Evolutionary conservation across 805 yeast genomes (phyloP), one percentile per base, ranked within the genome.

Genomic region (Hanseniaspora vineae): DNA sequence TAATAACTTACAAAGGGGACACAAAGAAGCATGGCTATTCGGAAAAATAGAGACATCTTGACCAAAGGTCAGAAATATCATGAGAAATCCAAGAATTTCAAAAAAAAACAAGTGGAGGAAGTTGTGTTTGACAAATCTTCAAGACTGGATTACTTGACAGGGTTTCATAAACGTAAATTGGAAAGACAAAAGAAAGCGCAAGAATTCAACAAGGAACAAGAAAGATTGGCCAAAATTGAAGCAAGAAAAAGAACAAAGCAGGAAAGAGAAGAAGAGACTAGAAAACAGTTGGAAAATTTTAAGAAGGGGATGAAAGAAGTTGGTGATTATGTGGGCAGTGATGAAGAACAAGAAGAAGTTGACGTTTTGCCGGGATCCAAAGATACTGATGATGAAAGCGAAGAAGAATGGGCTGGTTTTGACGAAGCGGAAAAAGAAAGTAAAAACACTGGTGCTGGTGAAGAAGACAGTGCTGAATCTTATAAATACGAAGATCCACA

Each of bases 141-240:
- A n/a, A 69, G 97, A 61, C 66, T 72, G 62, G 95, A 90, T 51
- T 90, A 80, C 62, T 68, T 90, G 54, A 90, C 97, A 2, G 98
- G 98, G 39, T 90, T 90, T 64, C 97, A 92, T 65, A 90, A 90
- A 67, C 76, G 98, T 59, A 90, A 90, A 62, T 62, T 90, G 15
- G 84, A 84, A 58, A 75, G 97, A 62, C 84, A 84, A 66, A 89
- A 87, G 67, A 80, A 81, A 53, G 97, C 97, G 0, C 79, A 77
- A 54, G 85, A 76, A 50, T 79, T 71, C 56, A 76, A 76, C 45
- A 80, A 81, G 55, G 96, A 89, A 60, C 84, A 81, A 59, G 92
- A 82, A 5, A 72, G 89, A 49, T 67, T 77, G 53, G 79, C 78
- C 2, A 76, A 76, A 55, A 71, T 87, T 11, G 94, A 83, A 54